phyloP scores from a whole-genome alignment of 2,329 filamentous ascomycete genomes.

The Claviceps spartinae region DNA sequence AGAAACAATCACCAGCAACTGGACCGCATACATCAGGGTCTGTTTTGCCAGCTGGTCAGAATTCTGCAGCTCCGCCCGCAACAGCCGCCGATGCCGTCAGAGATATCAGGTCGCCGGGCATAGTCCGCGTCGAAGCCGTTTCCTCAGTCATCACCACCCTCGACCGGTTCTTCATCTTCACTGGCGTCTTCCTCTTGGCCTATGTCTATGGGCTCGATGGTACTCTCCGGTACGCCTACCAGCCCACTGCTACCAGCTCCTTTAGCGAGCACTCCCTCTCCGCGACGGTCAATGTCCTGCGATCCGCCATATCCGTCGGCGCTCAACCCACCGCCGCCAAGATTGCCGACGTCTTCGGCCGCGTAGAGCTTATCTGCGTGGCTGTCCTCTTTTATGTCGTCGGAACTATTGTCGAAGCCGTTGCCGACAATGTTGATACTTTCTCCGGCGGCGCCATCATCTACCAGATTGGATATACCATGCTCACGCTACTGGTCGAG shows the following conservation, averaged over 20 bases:
- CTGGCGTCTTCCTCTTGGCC: constrained; percentile 47
- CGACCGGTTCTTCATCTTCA: constrained; percentile 45
- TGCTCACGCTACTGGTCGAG: constrained; percentile 45
- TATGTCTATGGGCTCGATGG: constrained; percentile 52
- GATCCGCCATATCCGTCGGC: constrained; percentile 45
- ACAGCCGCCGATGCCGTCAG: constrained; percentile 14
- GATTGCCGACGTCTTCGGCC: constrained; percentile 50
- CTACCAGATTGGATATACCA: constrained; percentile 48
- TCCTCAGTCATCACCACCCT: constrained; percentile 33
- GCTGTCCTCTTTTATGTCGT: constrained; percentile 34
- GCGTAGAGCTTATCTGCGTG: constrained; percentile 44
- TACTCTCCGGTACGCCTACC: constrained; percentile 40
- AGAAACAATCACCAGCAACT: background rate
- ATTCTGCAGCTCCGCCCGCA: background rate
- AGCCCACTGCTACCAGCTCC: constrained; percentile 38
- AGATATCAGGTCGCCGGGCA: constrained; percentile 34
- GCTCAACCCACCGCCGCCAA: constrained; percentile 50
- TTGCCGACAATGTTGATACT: constrained; percentile 29
- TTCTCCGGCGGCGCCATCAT: constrained; percentile 50
- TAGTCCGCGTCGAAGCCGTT: constrained; percentile 45
- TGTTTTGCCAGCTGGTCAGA: background rate
- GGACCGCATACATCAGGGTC: constrained; percentile 4
- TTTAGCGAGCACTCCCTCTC: constrained; percentile 40
- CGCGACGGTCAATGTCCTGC: constrained; percentile 43
- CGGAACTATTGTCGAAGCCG: constrained; percentile 48